Evolutionary conservation across 192 early-diverging fungal genomes (phyloP).

Genomic region (Linnemannia hyalina): DNA sequence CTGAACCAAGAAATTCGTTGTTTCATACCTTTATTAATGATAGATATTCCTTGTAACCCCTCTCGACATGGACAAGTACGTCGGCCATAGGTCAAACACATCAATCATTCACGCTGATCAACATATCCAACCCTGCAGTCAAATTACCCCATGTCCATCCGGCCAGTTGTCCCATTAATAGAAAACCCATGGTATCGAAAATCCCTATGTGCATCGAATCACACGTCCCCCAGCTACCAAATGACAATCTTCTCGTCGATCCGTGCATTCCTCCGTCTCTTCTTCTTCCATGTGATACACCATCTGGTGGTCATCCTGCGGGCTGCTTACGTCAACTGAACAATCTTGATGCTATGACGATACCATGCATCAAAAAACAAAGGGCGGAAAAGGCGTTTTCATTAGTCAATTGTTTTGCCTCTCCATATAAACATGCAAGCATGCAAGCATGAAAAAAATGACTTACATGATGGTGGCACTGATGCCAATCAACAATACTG

Average conservation of each 20-base stretch:
- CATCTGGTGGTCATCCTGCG: background rate
- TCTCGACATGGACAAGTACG: too few species aligned
- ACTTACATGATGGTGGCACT: slow-evolving; percentile 27
- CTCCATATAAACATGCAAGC: background rate
- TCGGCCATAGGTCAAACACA: too few species aligned
- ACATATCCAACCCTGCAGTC: too few species aligned
- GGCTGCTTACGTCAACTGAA: background rate
- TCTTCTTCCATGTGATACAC: background rate
- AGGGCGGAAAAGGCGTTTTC: background rate
- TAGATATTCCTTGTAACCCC: too few species aligned
- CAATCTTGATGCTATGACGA: slow-evolving; percentile 4
- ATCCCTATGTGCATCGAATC: background rate
- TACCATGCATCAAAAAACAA: background rate
- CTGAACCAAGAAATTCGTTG: background rate
- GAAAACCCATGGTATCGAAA: background rate
- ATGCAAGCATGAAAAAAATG: background rate
- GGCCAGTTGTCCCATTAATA: background rate
- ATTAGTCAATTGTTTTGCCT: background rate
- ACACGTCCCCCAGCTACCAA: background rate
- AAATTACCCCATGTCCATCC: background rate
- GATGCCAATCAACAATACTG: slow-evolving; percentile 11
- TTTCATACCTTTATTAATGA: background rate
- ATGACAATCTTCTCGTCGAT: background rate
- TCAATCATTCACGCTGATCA: too few species aligned
- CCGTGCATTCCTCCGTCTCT: background rate